phyloP scores from a whole-genome alignment of 164 flowering plant genomes.

The Macadamia integrifolia region DNA sequence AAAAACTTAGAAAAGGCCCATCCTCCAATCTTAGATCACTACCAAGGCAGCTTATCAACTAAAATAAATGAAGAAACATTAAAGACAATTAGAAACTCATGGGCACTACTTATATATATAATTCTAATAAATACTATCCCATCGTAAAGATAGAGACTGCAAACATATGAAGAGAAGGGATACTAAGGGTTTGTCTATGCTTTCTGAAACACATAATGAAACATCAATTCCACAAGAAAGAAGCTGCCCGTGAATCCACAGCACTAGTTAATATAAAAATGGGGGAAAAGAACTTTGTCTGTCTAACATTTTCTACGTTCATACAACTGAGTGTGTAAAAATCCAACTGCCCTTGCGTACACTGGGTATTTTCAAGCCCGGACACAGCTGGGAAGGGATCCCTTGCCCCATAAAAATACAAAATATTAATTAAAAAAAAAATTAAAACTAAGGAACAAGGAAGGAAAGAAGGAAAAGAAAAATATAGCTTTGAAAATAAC shows the following conservation, averaged over 20 bases:
- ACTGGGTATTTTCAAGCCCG: no score
- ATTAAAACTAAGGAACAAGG: no score
- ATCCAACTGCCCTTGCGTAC: no score
- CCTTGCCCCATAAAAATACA: no score
- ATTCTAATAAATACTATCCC: not conserved
- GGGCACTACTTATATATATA: not conserved
- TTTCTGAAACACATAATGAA: conserved; percentile 28
- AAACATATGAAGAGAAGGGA: conserved; percentile 15
- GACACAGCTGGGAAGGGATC: no score
- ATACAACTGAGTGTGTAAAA: no score
- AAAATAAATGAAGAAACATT: no score
- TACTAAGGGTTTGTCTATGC: conserved; percentile 13
- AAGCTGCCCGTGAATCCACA: not conserved
- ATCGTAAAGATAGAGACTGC: conserved; percentile 6
- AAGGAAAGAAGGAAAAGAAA: not conserved
- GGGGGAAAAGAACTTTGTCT: no score
- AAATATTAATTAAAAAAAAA: no score
- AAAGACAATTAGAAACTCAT: not conserved
- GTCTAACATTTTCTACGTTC: no score
- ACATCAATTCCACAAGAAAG: conserved; percentile 1
- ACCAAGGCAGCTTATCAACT: not conserved
- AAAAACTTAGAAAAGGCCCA: not conserved
- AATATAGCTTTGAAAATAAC: not conserved
- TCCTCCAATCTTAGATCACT: not conserved
- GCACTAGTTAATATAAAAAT: conserved; percentile 1